Conservation (phyloP, 371 early-diverging fungal genomes). For the Actinomortierella wolfii region DNA sequence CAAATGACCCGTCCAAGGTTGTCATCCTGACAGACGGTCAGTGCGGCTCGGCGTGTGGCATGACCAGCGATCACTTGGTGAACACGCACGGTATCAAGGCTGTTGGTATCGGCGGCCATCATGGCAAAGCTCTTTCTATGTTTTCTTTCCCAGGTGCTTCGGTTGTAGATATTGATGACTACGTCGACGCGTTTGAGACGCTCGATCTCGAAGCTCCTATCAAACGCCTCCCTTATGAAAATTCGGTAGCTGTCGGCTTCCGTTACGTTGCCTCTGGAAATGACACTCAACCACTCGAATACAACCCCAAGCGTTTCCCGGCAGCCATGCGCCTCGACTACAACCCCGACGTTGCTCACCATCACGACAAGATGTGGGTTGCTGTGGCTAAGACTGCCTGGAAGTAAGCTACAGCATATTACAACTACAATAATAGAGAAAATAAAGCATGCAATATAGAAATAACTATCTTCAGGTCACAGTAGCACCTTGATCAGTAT, state of each 20-base stretch:
- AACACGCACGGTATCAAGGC: constrained; percentile 16
- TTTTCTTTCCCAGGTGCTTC: constrained; percentile 23
- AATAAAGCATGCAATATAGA: too few species aligned
- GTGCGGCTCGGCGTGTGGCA: constrained; percentile 29
- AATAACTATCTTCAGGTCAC: too few species aligned
- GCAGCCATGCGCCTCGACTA: constrained; percentile 17
- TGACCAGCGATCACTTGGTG: constrained; percentile 11
- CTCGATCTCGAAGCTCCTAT: background rate
- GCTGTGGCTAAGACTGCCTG: constrained; percentile 18
- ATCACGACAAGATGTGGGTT: constrained; percentile 14
- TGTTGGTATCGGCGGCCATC: constrained; percentile 13
- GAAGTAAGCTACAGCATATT: too few species aligned
- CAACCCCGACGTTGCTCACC: constrained; percentile 10
- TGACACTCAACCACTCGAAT: constrained; percentile 15
- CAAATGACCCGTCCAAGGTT: constrained; percentile 14
- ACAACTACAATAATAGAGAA: too few species aligned
- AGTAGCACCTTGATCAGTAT: too few species aligned
- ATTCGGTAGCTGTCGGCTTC: background rate
- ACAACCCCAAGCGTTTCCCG: constrained; percentile 5
- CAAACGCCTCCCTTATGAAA: constrained; percentile 6
- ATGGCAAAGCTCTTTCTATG: constrained; percentile 13
- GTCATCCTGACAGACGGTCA: constrained; percentile 20
- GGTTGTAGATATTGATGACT: background rate
- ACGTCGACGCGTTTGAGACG: constrained; percentile 3
- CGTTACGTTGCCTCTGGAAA: constrained; percentile 2